Evolutionary conservation across 352 stramenopile genomes (phyloP), one percentile per base, ranked within the genome.

Genomic region (Phytophthora sp.): DNA sequence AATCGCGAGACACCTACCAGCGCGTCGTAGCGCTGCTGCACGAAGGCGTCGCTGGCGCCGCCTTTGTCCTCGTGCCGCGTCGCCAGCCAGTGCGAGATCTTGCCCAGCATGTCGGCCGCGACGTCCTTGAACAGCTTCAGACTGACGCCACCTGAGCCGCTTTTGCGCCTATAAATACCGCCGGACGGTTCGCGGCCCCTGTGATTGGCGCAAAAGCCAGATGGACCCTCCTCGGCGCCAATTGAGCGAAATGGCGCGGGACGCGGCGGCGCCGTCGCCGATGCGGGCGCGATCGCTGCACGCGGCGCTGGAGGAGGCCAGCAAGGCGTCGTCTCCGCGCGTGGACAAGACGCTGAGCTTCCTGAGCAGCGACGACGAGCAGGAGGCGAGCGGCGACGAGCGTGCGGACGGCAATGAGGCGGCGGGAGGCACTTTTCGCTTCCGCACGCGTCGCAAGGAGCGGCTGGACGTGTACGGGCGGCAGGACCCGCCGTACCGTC

Each of bases 81-180:
- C 31, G 83, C 73, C 38, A 90, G 60, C 83, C 83, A 92, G 27
- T 88, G 77, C 30, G 79, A 76, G 67, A 92, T 74, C 43, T 77
- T 81, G 35, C 77, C 68, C 39, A 92, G 62, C 83, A 92, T 92
- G 27, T 31, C 41, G 54, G 28, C 26, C 27, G n/a, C 23, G 17
- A 8, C 35, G 4, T 54, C 15, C 34, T 54, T 42, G 27, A 62
- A 27, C 37, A 27, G 27, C 34, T 56, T 26, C 15, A 53, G 39
- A 61, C 42, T 37, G 43, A 48, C 24, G n/a, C n/a, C 21, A 32
- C 12, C 18, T 30, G 20, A 43, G 32, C 32, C 53, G 28, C 54
- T 49, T 54, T 43, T 44, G 12, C 10, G 11, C 31, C 56, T 71
- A 67, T 58, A 62, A 71, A 67, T 62, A 63, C 32, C 15, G 10